Evolutionary conservation across 768 basidiomycete genomes (phyloP).

Genomic region (Pulveroboletus sp.): DNA sequence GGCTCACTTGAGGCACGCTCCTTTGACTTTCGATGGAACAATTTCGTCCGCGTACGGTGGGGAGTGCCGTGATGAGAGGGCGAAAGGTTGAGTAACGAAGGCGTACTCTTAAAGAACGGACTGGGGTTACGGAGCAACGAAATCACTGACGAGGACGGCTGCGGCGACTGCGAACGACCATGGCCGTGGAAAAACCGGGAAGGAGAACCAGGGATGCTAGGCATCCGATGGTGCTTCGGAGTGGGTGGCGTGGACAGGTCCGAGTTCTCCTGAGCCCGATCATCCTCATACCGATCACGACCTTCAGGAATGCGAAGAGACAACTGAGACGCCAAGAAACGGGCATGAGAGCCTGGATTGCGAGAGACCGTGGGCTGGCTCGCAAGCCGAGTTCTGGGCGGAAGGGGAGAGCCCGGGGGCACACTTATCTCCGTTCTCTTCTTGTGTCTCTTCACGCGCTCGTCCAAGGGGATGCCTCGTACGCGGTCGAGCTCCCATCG

Average conservation of each 20-base stretch:
- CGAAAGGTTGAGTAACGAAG: slow-evolving; percentile 28
- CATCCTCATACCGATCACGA: slow-evolving; percentile 30
- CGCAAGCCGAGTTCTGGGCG: slow-evolving; percentile 28
- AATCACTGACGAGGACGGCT: slow-evolving; percentile 33
- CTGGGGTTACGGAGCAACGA: slow-evolving; percentile 32
- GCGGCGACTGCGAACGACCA: slow-evolving; percentile 28
- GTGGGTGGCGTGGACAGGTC: slow-evolving; percentile 30
- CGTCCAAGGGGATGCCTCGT: slow-evolving; percentile 39
- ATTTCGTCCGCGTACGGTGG: slow-evolving; percentile 27
- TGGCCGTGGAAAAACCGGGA: slow-evolving; percentile 30
- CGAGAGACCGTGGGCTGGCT: slow-evolving; percentile 28
- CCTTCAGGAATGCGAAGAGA: slow-evolving; percentile 32
- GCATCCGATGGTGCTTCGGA: slow-evolving; percentile 30
- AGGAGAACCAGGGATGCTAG: slow-evolving; percentile 28
- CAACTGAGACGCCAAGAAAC: slow-evolving; percentile 31
- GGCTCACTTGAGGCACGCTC: slow-evolving; percentile 32
- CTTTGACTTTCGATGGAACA: slow-evolving; percentile 33
- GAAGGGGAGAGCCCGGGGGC: slow-evolving; percentile 12
- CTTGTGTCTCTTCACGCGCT: slow-evolving; percentile 35
- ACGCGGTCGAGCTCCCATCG: slow-evolving; percentile 43
- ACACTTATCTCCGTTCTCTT: slow-evolving; percentile 30
- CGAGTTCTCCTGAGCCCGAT: slow-evolving; percentile 28
- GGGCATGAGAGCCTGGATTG: slow-evolving; percentile 26
- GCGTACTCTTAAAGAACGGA: slow-evolving; percentile 33
- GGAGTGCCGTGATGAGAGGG: slow-evolving; percentile 30